Evolutionary conservation across 2,329 filamentous ascomycete species (phyloP), one percentile per base, ranked within the genome.

Genomic region (Fusarium secorum): DNA sequence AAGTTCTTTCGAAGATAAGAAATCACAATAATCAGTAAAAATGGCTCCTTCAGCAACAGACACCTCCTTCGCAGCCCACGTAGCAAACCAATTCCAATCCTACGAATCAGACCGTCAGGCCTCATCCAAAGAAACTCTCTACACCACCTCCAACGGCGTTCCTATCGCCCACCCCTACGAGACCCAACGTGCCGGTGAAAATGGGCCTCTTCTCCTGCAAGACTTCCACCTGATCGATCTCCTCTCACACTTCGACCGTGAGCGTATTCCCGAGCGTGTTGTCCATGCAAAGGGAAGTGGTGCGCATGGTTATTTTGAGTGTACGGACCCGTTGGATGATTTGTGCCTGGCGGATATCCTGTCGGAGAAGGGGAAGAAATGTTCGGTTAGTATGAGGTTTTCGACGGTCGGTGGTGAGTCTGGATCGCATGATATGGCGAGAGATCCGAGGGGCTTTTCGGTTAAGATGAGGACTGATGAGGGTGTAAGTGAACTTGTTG

Each of bases 371-470:
- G 92, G 91, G 73, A 93, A 93, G 83, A 88, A 88, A 79, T 93
- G 90, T 51, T 88, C 90, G 20, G 80, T 90, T 68, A 85, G 90
- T 3, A 85, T 87, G 45, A 89, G 92, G 7, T 93, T 94, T 80
- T 93, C 91, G 0, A 94, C 92, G 4, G 91, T 94, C 8, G 91
- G 91, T 77, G 91, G 91, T 65, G 91, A 93, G 79, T 88, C 88
- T 63, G 91, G 91, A 11, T 92, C 89, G 7, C 85, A 91, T 62
- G 91, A 94, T 75, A 89, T 88, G 70, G 91, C 90, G 35, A 88
- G 92, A 64, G 91, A 94, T 72, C 91, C 91, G 14, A 85, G 91
- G 75, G 92, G 92, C 0, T 93, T 94, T 75, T 86, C 90, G 3
- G 84, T 92, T 70, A 94, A 93, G 81, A 91, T 94, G 81, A 86